Base-by-base conservation (phyloP, 768 basidiomycete genomes). In the Terana coerulea region DNA sequence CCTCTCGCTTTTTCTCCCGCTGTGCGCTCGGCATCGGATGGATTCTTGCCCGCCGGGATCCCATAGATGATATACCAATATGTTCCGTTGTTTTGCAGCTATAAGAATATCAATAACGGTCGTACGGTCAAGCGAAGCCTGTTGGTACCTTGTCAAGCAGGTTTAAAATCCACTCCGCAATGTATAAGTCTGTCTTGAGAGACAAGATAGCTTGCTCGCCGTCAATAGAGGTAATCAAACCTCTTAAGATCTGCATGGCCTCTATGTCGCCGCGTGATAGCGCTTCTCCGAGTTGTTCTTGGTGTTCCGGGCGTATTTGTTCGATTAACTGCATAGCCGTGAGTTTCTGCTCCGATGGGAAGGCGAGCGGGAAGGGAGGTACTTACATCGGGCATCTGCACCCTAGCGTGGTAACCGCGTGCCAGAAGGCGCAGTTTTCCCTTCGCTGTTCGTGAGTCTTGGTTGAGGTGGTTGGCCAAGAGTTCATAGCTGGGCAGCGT, bases 31-130 rank as follows among this genome's bases (percentile, higher is more conserved):
- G 17, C 30, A 33, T n/a, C 22, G 5, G 42, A 25, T 15, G 42
- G 51, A 5, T 15, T n/a, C 3, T 28, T 25, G 6, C 21, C 24
- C 7, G 28, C 25, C 30, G 29, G 8, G 15, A 37, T n/a, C 11
- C 42, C 51, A 26, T 43, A 46, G 33, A 52, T 52, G n/a, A 39
- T 39, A 12, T 21, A 11, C 42, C 51, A 46, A 25, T 41, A 45
- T 22, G 21, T 35, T 11, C 21, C n/a, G 24, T 44, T 43, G 15
- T 52, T 28, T 12, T 44, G 28, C 17, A 52, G 35, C 51, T 52
- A 28, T 15, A 10, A 34, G 21, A 45, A 9, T 11, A 25, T 7
- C 11, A 22, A 15, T 45, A 45, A 26, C 9, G 7, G 12, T 7
- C 7, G 22, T 45, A 25, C 10, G 26, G 15, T 45, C 21, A 22